Evolutionary conservation across 176 grass and related monocot species (phyloP), one percentile per base, ranked within the genome.

Genomic region (Paspalum vaginatum): DNA sequence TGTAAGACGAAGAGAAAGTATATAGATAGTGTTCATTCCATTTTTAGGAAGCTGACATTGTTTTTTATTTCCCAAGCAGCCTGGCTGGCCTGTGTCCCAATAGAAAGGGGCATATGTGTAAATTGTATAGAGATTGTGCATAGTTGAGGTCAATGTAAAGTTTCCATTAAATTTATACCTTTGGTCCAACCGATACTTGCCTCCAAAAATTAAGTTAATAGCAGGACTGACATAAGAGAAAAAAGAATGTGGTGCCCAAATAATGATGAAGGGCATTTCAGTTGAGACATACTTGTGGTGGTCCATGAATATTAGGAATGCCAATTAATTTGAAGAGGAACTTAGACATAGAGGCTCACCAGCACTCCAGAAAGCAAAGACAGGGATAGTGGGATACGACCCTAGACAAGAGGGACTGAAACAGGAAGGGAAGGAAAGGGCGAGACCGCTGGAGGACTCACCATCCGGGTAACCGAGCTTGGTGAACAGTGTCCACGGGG

Each of bases 1-100:
- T 57, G 57, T 56, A 81, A 81, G 50, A 80, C 11, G 25, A 47
- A 2, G 20, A 56, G 48, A 70, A 17, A 81, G 51, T 42, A 25
- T 48, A n/a, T 57, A 58, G 48, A 38, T 11, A 22, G 59, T 39
- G 26, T 25, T 77, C 16, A 57, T 50, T 65, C 72, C 5, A 43
- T 27, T 75, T 52, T 21, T 79, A 72, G 41, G 50, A 2, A 65
- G 24, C 72, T 65, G 21, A 42, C 58, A 39, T 38, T 17, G 22
- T 32, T 79, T 25, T 66, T 78, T 2, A 0, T 24, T 57, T 57
- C 9, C 17, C 14, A 10, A 41, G 72, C 65, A 78, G 58, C 65
- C 32, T 32, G 32, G 32, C 65, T 46, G 74, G 26, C 39, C 43
- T 49, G 5, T 61, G 50, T 49, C 21, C 21, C 11, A 77, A 61